These are phyloP conservation scores for Phytophthora kernoviae DNA, from an alignment of 352 stramenopile genomes.

Conservation along the genomic window DNA sequence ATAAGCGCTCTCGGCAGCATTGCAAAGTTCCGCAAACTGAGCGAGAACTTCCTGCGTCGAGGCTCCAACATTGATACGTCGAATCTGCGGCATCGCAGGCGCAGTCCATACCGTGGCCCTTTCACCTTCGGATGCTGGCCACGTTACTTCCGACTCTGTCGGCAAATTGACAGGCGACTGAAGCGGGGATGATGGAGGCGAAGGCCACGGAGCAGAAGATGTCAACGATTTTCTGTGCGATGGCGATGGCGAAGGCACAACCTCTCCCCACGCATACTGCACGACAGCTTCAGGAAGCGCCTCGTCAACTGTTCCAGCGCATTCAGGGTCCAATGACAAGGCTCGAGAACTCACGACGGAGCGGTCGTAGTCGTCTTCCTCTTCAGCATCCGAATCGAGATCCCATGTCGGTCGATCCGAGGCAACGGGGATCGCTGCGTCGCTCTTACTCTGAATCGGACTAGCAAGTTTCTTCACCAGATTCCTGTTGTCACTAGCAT, in stretches of 20 bases:
- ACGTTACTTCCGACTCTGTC: slow-evolving; percentile 19
- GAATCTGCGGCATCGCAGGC: slow-evolving; percentile 27
- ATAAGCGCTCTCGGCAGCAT: slow-evolving; percentile 39
- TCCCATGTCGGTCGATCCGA: slow-evolving; percentile 23
- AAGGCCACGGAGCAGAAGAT: slow-evolving; percentile 18
- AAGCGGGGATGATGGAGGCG: slow-evolving; percentile 26
- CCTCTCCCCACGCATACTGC: slow-evolving; percentile 35
- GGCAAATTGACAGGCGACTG: slow-evolving; percentile 19
- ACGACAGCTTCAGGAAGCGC: slow-evolving; percentile 36
- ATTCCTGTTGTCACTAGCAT: slow-evolving; percentile 3
- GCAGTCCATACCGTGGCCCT: slow-evolving; percentile 22
- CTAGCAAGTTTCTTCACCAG: not conserved
- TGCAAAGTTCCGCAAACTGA: slow-evolving; percentile 41
- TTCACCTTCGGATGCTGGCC: slow-evolving; percentile 15
- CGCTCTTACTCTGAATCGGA: slow-evolving; percentile 1
- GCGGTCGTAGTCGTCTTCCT: slow-evolving; percentile 18
- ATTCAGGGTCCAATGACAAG: slow-evolving; percentile 15
- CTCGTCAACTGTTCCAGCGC: slow-evolving; percentile 4
- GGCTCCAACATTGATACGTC: slow-evolving; percentile 31
- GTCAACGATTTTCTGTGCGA: slow-evolving; percentile 7
- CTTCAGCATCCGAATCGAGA: slow-evolving; percentile 24
- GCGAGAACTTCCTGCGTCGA: slow-evolving; percentile 36
- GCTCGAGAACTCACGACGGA: slow-evolving; percentile 17
- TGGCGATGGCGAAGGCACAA: slow-evolving; percentile 31
- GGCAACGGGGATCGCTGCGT: slow-evolving; percentile 8